Evolutionary conservation across 2,329 filamentous ascomycete species (phyloP).

Genomic region (Corinectria fuckeliana): DNA sequence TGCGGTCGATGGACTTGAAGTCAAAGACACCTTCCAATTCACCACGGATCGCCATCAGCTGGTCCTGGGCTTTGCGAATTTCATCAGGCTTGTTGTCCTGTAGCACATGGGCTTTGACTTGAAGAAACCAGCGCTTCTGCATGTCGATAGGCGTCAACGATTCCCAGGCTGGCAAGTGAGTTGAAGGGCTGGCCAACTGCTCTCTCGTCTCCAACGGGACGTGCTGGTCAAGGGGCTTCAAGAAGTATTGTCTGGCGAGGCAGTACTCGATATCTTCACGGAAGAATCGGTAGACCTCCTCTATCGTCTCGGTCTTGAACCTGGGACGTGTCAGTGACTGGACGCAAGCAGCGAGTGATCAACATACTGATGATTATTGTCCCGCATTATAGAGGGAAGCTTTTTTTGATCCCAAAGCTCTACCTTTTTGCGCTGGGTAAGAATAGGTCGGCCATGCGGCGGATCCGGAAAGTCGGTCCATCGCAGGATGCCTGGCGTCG

Average conservation of each 20-base stretch:
- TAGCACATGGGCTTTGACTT: slow-evolving; percentile 58
- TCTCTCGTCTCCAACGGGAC: slow-evolving; percentile 41
- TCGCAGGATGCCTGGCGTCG: slow-evolving; percentile 55
- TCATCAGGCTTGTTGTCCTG: slow-evolving; percentile 66
- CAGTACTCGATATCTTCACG: slow-evolving; percentile 61
- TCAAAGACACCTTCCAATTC: slow-evolving; percentile 61
- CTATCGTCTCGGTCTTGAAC: slow-evolving; percentile 60
- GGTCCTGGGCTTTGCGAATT: slow-evolving; percentile 60
- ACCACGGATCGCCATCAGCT: slow-evolving; percentile 52
- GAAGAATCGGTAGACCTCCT: slow-evolving; percentile 61
- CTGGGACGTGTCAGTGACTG: slow-evolving; percentile 36
- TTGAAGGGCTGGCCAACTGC: slow-evolving; percentile 23
- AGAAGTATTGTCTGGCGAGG: slow-evolving; percentile 55
- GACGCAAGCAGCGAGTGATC: rapidly evolving
- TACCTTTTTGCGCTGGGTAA: slow-evolving; percentile 61
- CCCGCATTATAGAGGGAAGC: slow-evolving; percentile 54
- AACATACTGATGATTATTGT: slow-evolving; percentile 60
- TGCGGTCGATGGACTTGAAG: slow-evolving; percentile 59
- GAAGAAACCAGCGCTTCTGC: slow-evolving; percentile 61
- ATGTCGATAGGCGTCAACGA: slow-evolving; percentile 56
- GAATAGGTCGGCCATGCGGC: slow-evolving; percentile 50
- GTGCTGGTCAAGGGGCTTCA: slow-evolving; percentile 43
- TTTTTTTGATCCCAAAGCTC: slow-evolving; percentile 61
- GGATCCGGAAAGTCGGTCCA: slow-evolving; percentile 70
- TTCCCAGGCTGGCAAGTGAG: slow-evolving; percentile 54